Evolutionary conservation across 139 green algal genomes (phyloP).

Genomic region (Tetraselmis chui): DNA sequence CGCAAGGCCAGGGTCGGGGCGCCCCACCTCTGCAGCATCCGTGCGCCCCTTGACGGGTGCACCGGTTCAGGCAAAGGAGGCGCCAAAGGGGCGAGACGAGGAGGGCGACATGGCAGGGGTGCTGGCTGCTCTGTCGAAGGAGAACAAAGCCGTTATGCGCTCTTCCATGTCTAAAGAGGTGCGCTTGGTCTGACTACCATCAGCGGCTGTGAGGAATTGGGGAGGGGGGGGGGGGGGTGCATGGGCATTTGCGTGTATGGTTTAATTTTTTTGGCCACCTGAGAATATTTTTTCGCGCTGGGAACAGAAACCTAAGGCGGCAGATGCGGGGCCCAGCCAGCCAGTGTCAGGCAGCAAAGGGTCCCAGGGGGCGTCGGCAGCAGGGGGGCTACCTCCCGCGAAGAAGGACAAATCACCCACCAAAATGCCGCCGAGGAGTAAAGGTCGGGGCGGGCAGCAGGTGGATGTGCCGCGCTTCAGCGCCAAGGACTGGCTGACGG

Average conservation of each 20-base stretch:
- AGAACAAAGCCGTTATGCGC: neutral
- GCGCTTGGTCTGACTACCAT: too few species aligned
- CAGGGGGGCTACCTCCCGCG: neutral
- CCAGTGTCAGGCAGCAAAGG: too few species aligned
- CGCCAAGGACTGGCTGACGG: neutral
- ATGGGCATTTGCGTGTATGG: too few species aligned
- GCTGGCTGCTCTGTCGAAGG: neutral
- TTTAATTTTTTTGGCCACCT: too few species aligned
- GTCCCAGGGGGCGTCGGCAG: too few species aligned
- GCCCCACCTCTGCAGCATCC: neutral
- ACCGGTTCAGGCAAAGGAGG: neutral
- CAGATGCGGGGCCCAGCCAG: too few species aligned
- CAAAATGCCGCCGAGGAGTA: neutral
- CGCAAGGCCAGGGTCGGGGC: neutral
- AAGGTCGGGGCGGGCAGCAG: neutral
- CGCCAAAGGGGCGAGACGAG: neutral
- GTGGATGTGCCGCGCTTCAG: neutral
- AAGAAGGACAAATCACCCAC: neutral
- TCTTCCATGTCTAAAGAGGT: neutral
- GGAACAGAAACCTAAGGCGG: too few species aligned
- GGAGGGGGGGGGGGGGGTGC: too few species aligned
- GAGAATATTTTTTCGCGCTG: too few species aligned
- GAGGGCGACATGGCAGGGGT: neutral
- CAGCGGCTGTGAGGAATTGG: too few species aligned
- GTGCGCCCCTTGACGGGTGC: neutral